phyloP scores from a whole-genome alignment of 2,329 filamentous ascomycete genomes.

The Aureobasidium sp. region DNA sequence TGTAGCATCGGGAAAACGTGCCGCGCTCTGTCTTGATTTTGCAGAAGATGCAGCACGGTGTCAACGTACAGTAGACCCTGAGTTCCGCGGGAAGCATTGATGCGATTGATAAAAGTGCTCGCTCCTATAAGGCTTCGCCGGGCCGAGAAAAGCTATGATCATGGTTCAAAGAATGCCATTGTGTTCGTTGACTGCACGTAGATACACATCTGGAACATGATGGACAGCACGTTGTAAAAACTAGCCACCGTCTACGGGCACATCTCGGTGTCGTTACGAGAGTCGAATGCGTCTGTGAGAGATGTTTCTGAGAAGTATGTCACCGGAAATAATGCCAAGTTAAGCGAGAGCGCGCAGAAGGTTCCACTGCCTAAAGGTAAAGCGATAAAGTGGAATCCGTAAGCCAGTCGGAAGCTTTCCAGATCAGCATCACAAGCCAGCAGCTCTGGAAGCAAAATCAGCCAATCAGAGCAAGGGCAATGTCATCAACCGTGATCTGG shows the following conservation, averaged over 20 bases:
- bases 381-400: neutral
- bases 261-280: neutral
- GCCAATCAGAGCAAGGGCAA: neutral
- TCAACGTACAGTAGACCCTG: neutral
- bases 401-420: neutral
- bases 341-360: conserved; percentile 5
- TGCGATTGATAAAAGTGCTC: neutral
- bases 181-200: neutral
- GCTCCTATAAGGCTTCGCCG: neutral
- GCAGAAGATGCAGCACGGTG: neutral
- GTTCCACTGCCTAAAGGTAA: conserved; percentile 4
- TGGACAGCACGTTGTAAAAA: neutral
- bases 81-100: neutral
- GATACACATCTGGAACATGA: neutral
- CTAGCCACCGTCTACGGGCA: neutral
- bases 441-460: neutral
- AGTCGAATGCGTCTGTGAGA: neutral
- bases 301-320: neutral
- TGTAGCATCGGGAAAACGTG: neutral
- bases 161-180: neutral
- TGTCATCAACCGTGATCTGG: conserved; percentile 5
- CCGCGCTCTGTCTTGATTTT: neutral
- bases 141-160: neutral
- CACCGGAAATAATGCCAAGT: neutral
- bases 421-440: neutral